Evolutionary conservation across 2,329 filamentous ascomycete genomes (phyloP), one percentile per base, ranked within the genome.

Genomic region (Trichoderma breve): DNA sequence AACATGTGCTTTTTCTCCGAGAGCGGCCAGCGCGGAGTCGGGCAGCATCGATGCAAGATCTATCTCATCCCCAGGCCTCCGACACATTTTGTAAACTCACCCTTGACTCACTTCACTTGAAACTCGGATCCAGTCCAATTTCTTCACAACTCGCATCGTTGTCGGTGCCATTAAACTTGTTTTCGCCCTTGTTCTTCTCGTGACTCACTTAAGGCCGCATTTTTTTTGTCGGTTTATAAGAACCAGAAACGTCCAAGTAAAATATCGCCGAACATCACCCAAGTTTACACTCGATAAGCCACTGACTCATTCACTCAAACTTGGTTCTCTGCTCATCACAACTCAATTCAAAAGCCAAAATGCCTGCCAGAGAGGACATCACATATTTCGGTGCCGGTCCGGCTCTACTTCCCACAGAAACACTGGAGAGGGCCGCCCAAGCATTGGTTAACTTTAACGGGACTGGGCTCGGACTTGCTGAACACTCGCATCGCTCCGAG

Each of bases 381-480:
- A 88, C 91, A 75, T 96, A 97, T 83, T 97, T 97, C 77, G 94
- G 95, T 73, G 95, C 95, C 68, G 95, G 95, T 74, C 95, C 95
- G 63, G 94, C 95, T n/a, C 86, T 90, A 36, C 87, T 98, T 21
- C 95, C 95, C 28, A 97, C 93, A 14, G 83, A 89, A 4, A 93
- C 98, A 26, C 88, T 98, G 64, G 90, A 96, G 81, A 86, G 86
- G 58, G 94, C 93, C 65, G 90, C 94, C 1, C 81, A 89, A 79
- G 92, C 93, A 1, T 90, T 98, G 5, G 82, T 97, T 75, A 92
- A 98, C 85, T 97, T 90, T 85, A 86, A 95, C 61, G 86, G 89
- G 80, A 93, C 90, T 51, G 95, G 95, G 72, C 87, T 98, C 70
- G 94, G 57, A 8, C 55, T 34, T 57, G 93, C 93, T 74, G 95